Evolutionary conservation across 139 green algal genomes (phyloP).

Genomic region (Ulvella scutata): DNA sequence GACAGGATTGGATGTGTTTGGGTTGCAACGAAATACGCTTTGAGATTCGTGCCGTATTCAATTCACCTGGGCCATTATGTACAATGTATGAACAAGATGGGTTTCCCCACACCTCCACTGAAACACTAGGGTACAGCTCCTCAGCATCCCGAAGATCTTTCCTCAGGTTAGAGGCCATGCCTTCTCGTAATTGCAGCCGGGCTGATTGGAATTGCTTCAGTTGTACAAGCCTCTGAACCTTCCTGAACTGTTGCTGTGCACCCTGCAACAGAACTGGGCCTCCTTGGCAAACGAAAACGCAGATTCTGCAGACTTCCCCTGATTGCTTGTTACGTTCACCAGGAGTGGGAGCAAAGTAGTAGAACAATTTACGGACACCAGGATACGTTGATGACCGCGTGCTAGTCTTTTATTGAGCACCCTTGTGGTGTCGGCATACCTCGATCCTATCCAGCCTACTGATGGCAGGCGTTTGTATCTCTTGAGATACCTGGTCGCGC

Average conservation of each 20-base stretch:
- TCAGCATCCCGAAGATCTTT: background rate
- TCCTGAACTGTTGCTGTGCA: background rate
- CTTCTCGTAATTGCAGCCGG: background rate
- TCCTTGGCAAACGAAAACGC: too few relatives aligned
- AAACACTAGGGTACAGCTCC: too few relatives aligned
- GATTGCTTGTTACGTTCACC: background rate
- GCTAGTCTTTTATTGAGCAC: background rate
- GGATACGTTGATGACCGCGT: background rate
- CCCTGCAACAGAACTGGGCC: background rate
- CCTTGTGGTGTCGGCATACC: too few relatives aligned
- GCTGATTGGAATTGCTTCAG: background rate
- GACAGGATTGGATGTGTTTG: too few relatives aligned
- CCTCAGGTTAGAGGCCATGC: background rate
- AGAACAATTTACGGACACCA: background rate
- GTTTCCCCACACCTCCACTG: too few relatives aligned
- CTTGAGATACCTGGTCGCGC: background rate
- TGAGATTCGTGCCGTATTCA: too few relatives aligned
- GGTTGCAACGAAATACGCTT: too few relatives aligned
- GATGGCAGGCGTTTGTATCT: too few relatives aligned
- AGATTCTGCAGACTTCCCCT: background rate
- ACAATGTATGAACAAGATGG: too few relatives aligned
- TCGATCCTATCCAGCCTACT: too few relatives aligned
- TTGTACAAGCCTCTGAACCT: background rate
- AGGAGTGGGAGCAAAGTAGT: background rate
- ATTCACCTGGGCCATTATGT: too few relatives aligned